These are phyloP conservation scores for Blastomyces emzantsi DNA, from an alignment of 2,329 filamentous ascomycete genomes.

Conservation along the genomic window DNA sequence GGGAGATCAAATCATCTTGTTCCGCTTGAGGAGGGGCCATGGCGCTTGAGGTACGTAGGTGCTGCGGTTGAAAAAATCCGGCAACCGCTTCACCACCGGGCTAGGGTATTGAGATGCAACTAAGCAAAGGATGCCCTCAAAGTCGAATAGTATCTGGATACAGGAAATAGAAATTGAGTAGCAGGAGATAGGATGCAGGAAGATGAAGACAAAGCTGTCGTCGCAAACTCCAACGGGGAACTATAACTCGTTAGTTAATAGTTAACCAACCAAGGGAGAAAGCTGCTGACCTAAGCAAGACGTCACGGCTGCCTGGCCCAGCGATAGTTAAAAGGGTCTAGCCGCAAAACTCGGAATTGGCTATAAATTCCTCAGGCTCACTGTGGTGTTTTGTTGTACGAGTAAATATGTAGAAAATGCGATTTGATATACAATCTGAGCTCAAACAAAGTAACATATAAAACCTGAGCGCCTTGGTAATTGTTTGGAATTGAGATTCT, in stretches of 20 bases:
- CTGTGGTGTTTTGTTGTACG: too few relatives aligned
- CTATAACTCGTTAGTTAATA: too few relatives aligned
- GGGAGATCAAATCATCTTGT: constrained; percentile 39
- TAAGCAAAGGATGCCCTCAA: neutral
- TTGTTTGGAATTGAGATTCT: neutral
- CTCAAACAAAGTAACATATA: too few relatives aligned
- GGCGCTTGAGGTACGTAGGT: constrained; percentile 4
- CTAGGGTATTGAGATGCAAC: neutral
- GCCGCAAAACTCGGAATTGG: too few relatives aligned
- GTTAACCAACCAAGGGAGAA: too few relatives aligned
- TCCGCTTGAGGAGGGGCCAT: constrained; percentile 31
- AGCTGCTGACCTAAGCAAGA: constrained; percentile 1
- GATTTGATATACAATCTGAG: too few relatives aligned
- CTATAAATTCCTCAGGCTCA: too few relatives aligned
- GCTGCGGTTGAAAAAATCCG: neutral
- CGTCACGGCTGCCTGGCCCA: neutral
- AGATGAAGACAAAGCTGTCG: neutral
- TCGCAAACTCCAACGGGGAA: neutral
- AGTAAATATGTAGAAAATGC: neutral
- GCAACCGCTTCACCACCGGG: neutral
- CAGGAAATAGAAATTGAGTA: neutral
- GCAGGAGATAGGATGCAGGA: neutral
- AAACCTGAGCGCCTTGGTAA: neutral
- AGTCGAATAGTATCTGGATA: neutral
- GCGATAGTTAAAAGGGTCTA: too few relatives aligned